Evolutionary conservation across 2,329 filamentous ascomycete species (phyloP).

Genomic region (Aureobasidium sp.): DNA sequence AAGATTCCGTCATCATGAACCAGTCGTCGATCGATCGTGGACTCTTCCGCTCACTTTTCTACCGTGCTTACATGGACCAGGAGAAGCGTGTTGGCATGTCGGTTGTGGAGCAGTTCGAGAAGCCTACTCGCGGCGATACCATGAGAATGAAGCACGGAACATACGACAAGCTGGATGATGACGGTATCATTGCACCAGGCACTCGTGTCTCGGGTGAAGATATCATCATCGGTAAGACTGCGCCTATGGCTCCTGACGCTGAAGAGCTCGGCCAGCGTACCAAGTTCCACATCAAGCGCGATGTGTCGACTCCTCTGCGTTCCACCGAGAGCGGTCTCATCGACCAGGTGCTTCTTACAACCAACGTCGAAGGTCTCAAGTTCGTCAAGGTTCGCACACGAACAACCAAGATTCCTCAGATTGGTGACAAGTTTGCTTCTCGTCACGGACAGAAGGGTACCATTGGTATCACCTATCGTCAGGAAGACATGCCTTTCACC

Average conservation of each 20-base stretch:
- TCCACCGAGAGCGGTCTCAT: slow-evolving; percentile 97
- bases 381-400: slow-evolving; percentile 97
- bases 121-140: slow-evolving; percentile 81
- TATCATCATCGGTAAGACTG: slow-evolving; percentile 98
- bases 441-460: slow-evolving; percentile 99
- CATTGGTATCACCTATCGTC: slow-evolving; percentile 94
- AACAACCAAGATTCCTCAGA: slow-evolving; percentile 96
- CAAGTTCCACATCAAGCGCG: slow-evolving; percentile 82
- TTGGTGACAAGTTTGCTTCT: slow-evolving; percentile 98
- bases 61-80: slow-evolving; percentile 92
- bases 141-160: slow-evolving; percentile 73
- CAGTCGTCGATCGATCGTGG: slow-evolving; percentile 98
- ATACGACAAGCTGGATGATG: slow-evolving; percentile 82
- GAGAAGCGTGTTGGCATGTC: slow-evolving; percentile 95
- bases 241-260: slow-evolving; percentile 84
- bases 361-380: slow-evolving; percentile 85
- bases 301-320: slow-evolving; percentile 88
- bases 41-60: slow-evolving; percentile 95
- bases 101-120: slow-evolving; percentile 90
- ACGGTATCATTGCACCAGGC: slow-evolving; percentile 89
- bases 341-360: slow-evolving; percentile 87
- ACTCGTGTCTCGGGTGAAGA: slow-evolving; percentile 94
- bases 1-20: slow-evolving; percentile 99
- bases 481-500: slow-evolving; percentile 98
- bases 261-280: slow-evolving; percentile 91